Evolutionary conservation across 1,284 basidiomycete species (phyloP), one percentile per base, ranked within the genome.

Genomic region (Erythrobasidium hasegawianum): DNA sequence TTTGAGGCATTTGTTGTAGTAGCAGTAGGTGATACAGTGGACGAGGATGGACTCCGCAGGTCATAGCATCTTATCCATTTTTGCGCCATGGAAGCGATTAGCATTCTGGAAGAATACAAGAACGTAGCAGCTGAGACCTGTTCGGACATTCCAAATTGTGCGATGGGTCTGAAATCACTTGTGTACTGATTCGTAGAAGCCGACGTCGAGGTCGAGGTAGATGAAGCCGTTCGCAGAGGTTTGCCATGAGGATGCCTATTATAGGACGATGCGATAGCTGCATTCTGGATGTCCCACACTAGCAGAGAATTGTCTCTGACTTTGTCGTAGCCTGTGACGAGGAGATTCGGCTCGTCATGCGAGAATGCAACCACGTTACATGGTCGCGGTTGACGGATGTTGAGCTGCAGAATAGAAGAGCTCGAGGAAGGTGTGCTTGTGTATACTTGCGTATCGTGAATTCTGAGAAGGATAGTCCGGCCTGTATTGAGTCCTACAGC

Each of bases 271-370:
- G 20, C 45, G 47, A 52, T 22, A 5, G 57, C 41, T 13, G 58
- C 39, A n/a, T 60, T 26, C 45, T 69, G 60, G 43, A 72, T 53
- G 64, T 74, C 72, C 68, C 69, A 74, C 2, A 74, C 57, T 18
- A 72, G 69, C 3, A 74, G 68, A 0, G 71, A 72, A 22, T 72
- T 72, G 27, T 71, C 71, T n/a, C 72, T 58, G 8, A 70, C 72
- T 49, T 74, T 74, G 18, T 74, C 72, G 50, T 72, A 68, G 1
- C 72, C 72, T n/a, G 71, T 68, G 18, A 71, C 72, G 29, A 74
- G 69, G 7, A 72, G 61, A 9, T 67, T 67, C 8, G 72, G 70
- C 22, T 71, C 67, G 14, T 62, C 50, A 11, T 50, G 50, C 11
- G 64, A 68, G 52, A 73, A 73, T 16, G 70, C 55, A 24, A 71